These are phyloP conservation scores for Aureobasidium sp. DNA, from an alignment of 2,329 filamentous ascomycete species.

Conservation along the genomic window DNA sequence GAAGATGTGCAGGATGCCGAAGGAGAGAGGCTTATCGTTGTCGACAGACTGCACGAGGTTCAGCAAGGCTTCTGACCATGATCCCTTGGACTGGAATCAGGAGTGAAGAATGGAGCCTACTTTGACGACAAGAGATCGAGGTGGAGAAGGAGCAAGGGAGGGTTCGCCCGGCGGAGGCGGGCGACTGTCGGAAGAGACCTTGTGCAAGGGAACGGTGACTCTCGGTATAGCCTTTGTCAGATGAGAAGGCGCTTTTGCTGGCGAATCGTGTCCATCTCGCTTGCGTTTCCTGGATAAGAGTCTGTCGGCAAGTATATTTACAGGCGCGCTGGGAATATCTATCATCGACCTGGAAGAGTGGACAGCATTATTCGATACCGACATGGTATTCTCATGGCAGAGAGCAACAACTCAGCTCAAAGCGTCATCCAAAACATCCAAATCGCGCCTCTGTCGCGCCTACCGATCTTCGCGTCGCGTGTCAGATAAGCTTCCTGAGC, in stretches of 20 bases:
- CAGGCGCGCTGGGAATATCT: not conserved
- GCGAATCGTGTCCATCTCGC: not conserved
- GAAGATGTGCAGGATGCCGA: slow-evolving; percentile 50
- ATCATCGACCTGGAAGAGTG: not conserved
- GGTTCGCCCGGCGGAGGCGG: no score
- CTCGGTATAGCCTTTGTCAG: not conserved
- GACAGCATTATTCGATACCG: slow-evolving; percentile 8
- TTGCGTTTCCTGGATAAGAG: slow-evolving; percentile 22
- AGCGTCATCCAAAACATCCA: slow-evolving; percentile 8
- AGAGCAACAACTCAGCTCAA: not conserved
- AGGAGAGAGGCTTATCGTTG: slow-evolving; percentile 26
- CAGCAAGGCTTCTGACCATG: not conserved
- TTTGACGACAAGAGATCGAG: not conserved
- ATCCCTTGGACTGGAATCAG: no score
- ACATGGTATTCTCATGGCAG: slow-evolving; percentile 13
- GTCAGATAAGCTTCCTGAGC: not conserved
- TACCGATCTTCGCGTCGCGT: not conserved
- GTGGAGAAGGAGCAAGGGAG: not conserved
- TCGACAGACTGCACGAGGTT: not conserved
- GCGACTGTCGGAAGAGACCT: not conserved
- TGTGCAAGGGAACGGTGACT: not conserved
- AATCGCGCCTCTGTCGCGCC: not conserved
- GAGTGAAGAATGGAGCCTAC: not conserved
- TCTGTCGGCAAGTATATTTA: not conserved
- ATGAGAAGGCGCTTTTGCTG: not conserved